phyloP scores from a whole-genome alignment of 2,329 filamentous ascomycete species.

The Falciphora oryzae region DNA sequence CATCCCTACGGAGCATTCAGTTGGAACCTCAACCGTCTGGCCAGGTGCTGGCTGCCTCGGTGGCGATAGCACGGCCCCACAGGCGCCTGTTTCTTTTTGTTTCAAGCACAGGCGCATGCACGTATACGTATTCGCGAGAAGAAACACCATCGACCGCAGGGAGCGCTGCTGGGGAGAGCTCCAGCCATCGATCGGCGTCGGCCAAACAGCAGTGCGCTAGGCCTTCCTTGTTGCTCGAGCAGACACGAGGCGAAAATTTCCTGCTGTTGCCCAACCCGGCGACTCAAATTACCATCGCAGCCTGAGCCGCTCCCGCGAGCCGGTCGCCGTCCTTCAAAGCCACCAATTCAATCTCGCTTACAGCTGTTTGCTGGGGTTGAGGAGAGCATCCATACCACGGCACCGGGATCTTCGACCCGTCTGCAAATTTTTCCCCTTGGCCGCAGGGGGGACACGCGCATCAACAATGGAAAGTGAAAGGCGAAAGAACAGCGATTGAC shows the following conservation, averaged over 20 bases:
- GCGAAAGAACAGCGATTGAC: background rate
- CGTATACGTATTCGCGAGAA: too few species aligned
- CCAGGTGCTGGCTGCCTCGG: background rate
- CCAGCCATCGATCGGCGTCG: background rate
- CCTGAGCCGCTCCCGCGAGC: background rate
- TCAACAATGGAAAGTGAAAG: background rate
- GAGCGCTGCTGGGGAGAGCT: background rate
- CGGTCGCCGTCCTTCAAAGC: background rate
- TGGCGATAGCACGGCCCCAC: background rate
- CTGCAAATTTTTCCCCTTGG: background rate
- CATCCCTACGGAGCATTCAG: background rate
- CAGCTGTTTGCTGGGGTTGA: background rate
- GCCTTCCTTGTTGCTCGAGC: background rate
- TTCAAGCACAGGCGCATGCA: background rate
- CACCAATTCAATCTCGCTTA: background rate
- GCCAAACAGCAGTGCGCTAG: background rate
- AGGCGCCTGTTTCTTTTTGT: background rate
- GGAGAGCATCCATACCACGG: background rate
- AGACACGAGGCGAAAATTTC: background rate
- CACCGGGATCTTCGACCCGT: background rate
- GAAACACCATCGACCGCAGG: background rate
- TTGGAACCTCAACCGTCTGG: background rate
- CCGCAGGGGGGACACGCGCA: background rate
- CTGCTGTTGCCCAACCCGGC: background rate
- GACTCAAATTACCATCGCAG: background rate